Percentiles rank a stretch among this genome's conserved stretches.
Evolutionary conservation across 139 green algal genomes (phyloP).

Genomic region (Deuterostichococcus epilithicus): DNA sequence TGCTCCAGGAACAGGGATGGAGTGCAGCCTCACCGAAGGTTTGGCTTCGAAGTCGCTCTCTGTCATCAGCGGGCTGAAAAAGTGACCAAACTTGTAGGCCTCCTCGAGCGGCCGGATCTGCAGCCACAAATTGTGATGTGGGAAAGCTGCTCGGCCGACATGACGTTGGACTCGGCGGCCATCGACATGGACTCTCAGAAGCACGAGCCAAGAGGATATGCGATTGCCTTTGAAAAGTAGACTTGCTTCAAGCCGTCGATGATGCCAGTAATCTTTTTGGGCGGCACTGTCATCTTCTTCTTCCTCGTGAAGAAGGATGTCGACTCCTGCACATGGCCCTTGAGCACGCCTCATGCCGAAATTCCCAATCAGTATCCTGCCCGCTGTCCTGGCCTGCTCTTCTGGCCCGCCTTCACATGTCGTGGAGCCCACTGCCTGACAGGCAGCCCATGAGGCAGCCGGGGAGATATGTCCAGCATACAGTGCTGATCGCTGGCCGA

Average conservation of each 20-base stretch:
- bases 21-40: too few relatives aligned
- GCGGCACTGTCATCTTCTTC: conserved; percentile 41
- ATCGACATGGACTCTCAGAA: not conserved
- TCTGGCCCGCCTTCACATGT: not conserved
- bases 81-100: conserved; percentile 88
- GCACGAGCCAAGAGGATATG: too few relatives aligned
- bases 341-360: not conserved
- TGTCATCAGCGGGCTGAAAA: conserved; percentile 80
- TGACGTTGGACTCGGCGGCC: not conserved
- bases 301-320: conserved; percentile 4
- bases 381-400: not conserved
- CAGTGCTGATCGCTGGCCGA: too few relatives aligned
- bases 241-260: conserved; percentile 89
- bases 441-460: too few relatives aligned
- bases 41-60: conserved; percentile 96
- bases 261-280: conserved; percentile 73
- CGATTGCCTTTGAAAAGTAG: conserved; percentile 85
- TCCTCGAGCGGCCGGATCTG: conserved; percentile 87
- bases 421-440: not conserved
- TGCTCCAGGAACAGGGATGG: too few relatives aligned
- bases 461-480: too few relatives aligned
- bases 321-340: conserved; percentile 2
- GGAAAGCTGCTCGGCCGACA: not conserved
- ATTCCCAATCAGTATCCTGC: not conserved
- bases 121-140: conserved; percentile 3